A percentile compares a stretch with the other conserved stretches of the same genome.
Evolutionary conservation across 2,329 filamentous ascomycete species (phyloP).

Genomic region (Coleophoma cylindrospora): DNA sequence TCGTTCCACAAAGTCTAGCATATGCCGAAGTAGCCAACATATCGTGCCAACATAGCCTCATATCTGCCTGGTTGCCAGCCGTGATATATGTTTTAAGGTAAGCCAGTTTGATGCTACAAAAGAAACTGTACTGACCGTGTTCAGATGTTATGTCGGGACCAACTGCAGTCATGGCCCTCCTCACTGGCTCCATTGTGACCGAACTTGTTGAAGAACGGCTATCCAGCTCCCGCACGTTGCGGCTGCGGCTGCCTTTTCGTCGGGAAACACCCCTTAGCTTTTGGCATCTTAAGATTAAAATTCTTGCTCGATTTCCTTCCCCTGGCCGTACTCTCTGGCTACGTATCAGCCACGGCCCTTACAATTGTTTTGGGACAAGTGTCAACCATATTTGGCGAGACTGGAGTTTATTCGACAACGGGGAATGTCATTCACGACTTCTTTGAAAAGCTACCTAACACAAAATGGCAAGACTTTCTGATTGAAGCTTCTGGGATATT

Average conservation of each 20-base stretch:
- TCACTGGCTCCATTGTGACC: conserved; percentile 55
- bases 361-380: conserved; percentile 64
- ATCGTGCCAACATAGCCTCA: conserved; percentile 54
- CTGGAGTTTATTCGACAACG: conserved; percentile 42
- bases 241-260: conserved; percentile 59
- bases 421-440: conserved; percentile 55
- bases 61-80: conserved; percentile 54
- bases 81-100: conserved; percentile 44
- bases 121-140: conserved; percentile 1
- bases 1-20: conserved; percentile 57
- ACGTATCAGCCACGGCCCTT: conserved; percentile 62
- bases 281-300: conserved; percentile 58
- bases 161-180: conserved; percentile 58
- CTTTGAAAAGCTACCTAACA: conserved; percentile 48
- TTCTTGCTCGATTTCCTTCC: conserved; percentile 64
- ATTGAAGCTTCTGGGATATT: conserved; percentile 55
- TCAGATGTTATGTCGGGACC: conserved; percentile 57
- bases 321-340: conserved; percentile 57
- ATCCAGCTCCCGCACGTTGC: conserved; percentile 50
- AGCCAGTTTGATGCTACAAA: conserved; percentile 1
- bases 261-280: conserved; percentile 51
- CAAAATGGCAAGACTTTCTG: conserved; percentile 52
- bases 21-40: conserved; percentile 59
- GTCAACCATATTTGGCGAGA: conserved; percentile 51
- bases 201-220: conserved; percentile 43